phyloP scores from a whole-genome alignment of 352 stramenopile genomes.

The Phytopythium delawarense region DNA sequence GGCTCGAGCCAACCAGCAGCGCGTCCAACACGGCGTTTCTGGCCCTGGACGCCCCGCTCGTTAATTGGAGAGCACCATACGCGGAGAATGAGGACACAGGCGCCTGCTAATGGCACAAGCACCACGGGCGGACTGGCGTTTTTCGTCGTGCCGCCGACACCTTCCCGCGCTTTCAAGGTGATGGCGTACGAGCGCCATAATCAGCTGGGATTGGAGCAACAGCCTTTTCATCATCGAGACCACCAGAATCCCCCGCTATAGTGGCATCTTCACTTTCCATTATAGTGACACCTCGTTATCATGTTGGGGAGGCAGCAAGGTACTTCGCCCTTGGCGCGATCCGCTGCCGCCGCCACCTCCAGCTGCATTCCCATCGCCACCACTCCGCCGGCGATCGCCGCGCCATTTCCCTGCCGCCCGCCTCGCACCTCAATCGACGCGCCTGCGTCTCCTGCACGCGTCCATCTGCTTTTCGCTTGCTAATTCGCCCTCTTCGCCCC shows the following conservation, averaged over 20 bases:
- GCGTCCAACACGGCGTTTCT: background rate
- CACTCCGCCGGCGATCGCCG: background rate
- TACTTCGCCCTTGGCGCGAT: background rate
- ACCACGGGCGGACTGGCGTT: background rate
- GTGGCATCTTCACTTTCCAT: background rate
- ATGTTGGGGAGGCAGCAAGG: background rate
- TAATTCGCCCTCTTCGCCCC: background rate
- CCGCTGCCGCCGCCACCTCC: background rate
- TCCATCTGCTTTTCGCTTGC: background rate
- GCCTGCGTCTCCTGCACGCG: background rate
- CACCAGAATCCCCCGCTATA: background rate
- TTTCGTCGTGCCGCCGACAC: background rate
- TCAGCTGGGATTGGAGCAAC: background rate
- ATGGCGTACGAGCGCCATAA: slow-evolving; percentile 3
- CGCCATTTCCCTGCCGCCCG: background rate
- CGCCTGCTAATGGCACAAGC: too few species aligned
- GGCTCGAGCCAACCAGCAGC: slow-evolving; percentile 1
- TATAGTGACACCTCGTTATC: too few species aligned
- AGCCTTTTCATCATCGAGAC: background rate
- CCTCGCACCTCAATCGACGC: background rate
- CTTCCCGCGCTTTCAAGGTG: background rate
- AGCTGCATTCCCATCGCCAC: background rate
- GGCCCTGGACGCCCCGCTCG: background rate
- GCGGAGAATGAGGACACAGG: too few species aligned
- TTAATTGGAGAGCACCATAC: background rate